Evolutionary conservation across 768 basidiomycete species (phyloP), one percentile per base, ranked within the genome.

Genomic region (Neoboletus brunneissimus): DNA sequence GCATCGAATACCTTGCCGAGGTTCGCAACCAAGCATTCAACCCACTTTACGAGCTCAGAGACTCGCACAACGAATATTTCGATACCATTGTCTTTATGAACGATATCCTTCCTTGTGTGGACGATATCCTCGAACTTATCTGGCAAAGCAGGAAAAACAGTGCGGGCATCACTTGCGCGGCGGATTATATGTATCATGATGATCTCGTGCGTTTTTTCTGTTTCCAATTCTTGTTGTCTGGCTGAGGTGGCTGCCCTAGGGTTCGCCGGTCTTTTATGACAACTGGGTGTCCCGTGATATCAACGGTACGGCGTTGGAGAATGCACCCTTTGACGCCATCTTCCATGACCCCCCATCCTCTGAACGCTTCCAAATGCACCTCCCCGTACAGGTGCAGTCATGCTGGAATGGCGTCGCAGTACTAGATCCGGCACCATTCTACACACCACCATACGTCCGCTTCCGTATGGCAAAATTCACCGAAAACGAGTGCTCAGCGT

Each of bases 21-120:
- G 96, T 99, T n/a, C 90, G 97, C 57, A 98, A 99, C 72, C 88
- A 93, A 27, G 97, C 97, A 15, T 91, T 99, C 71, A 94, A 91
- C 2, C 97, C 97, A 1, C 78, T 98, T 23, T 90, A 96, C 75
- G 97, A 98, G 67, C 81, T 97, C 37, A 81, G 97, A 40, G 95
- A 97, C 69, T 76, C 87, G 25, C 87, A 94, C 69, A 89, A 89
- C 69, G 96, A 98, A 74, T 88, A 91, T 64, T 99, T 98, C 63
- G 96, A 99, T 76, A 85, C 88, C 37, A 91, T 99, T 76, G 78
- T 98, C 57, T 99, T 99, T 81, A 98, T 98, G 94, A 99, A 99
- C 82, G 97, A 99, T 73, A 88, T 99, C 73, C 79, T 99, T 11
- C 97, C 97, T 22, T 99, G 97, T 73, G 86, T 97, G 37, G 97